phyloP scores from a whole-genome alignment of 352 stramenopile species.

The Phytopythium boreale region DNA sequence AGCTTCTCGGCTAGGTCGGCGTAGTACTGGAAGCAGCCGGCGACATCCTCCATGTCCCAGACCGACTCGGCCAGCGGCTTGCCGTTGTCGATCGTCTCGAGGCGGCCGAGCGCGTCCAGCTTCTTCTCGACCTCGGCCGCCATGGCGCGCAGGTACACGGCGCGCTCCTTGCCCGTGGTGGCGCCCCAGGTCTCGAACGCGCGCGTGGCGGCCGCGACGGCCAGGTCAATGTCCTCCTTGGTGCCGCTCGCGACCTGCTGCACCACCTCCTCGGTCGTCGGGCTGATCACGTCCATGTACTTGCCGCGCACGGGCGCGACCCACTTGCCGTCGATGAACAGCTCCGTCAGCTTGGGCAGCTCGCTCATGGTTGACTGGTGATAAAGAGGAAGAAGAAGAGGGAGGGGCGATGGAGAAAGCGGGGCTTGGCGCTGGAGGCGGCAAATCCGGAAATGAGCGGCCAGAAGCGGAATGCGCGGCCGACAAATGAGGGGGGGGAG shows the following conservation, averaged over 20 bases:
- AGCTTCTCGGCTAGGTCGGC: conserved; percentile 43
- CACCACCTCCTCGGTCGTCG: conserved; percentile 46
- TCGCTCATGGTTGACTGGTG: conserved; percentile 25
- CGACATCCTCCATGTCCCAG: conserved; percentile 73
- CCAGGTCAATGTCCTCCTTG: conserved; percentile 40
- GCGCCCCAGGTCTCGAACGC: conserved; percentile 45
- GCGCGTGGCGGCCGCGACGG: conserved; percentile 39
- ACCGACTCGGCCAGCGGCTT: conserved; percentile 58
- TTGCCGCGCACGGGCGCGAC: conserved; percentile 33
- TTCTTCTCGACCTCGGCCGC: conserved; percentile 33
- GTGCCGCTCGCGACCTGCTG: conserved; percentile 45
- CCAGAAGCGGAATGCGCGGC: not conserved
- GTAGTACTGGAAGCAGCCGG: conserved; percentile 63
- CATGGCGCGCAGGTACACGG: conserved; percentile 50
- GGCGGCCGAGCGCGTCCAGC: conserved; percentile 32
- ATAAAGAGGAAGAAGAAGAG: not conserved
- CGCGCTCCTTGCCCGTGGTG: conserved; percentile 45
- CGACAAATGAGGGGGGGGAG: no score
- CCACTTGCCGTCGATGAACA: conserved; percentile 64
- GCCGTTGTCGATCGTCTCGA: conserved; percentile 71
- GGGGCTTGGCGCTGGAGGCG: not conserved
- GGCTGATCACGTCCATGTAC: conserved; percentile 63
- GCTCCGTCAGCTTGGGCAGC: conserved; percentile 42
- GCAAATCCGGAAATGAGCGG: conserved; percentile 10
- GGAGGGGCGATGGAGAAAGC: not conserved